These are phyloP conservation scores for Striga asiatica DNA, from an alignment of 257 asterid species.

Conservation along the genomic window DNA sequence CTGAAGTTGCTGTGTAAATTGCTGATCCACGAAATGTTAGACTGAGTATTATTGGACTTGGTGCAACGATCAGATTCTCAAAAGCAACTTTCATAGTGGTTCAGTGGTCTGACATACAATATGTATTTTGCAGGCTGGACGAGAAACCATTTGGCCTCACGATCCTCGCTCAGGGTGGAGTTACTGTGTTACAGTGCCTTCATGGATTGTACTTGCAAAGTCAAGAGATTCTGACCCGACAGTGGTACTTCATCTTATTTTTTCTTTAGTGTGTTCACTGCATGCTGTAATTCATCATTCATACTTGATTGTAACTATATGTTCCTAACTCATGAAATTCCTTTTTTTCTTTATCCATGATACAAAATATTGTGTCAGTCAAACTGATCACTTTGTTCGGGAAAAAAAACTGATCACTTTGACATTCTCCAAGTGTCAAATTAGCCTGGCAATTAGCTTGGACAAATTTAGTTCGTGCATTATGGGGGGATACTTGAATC, in stretches of 20 bases:
- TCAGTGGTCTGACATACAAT: constrained; percentile 9
- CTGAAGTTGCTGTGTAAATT: constrained; percentile 1
- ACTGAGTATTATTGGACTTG: not conserved
- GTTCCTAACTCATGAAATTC: not conserved
- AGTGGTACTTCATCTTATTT: constrained; percentile 53
- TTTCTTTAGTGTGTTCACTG: constrained; percentile 15
- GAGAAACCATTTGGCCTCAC: constrained; percentile 92
- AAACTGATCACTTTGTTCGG: no score
- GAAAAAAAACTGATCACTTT: no score
- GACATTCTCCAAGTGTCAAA: not conserved
- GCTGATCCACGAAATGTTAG: constrained; percentile 6
- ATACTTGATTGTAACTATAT: not conserved
- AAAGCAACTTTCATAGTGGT: not conserved
- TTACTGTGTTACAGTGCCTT: constrained; percentile 82
- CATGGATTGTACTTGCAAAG: constrained; percentile 91
- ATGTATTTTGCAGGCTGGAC: constrained; percentile 52
- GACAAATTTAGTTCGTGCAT: constrained; percentile 2
- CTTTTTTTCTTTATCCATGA: not conserved
- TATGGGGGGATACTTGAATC: constrained; percentile 5
- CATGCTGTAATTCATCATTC: constrained; percentile 13
- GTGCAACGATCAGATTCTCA: constrained; percentile 5
- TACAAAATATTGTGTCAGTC: constrained; percentile 1
- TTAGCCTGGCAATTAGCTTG: not conserved
- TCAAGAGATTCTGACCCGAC: constrained; percentile 89
- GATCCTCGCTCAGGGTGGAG: constrained; percentile 97